Percentiles rank a stretch among this genome's conserved stretches.
These are phyloP conservation scores for Sporothrix euskadiensis DNA, from an alignment of 2,329 filamentous ascomycete species.

Conservation along the genomic window DNA sequence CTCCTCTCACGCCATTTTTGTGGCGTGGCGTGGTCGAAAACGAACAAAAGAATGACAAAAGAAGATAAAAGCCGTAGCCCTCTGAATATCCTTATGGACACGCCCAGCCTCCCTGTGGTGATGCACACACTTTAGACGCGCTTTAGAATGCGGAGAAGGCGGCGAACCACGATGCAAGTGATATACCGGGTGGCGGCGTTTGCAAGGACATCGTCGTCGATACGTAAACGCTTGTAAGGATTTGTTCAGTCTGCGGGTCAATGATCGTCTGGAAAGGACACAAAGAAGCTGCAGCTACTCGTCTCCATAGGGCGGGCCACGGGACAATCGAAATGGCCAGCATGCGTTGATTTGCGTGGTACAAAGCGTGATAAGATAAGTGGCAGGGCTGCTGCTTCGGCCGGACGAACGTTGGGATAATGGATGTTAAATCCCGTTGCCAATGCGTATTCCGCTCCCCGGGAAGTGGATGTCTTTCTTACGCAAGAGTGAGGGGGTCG, in stretches of 20 bases:
- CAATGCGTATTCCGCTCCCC: background rate
- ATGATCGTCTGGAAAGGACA: constrained; percentile 1
- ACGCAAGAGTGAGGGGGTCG: background rate
- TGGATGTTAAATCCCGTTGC: background rate
- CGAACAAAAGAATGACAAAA: constrained; percentile 12
- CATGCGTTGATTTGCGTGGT: background rate
- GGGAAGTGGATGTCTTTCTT: background rate
- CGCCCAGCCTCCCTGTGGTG: background rate
- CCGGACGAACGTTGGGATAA: background rate
- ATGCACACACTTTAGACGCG: background rate
- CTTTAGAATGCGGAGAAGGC: background rate
- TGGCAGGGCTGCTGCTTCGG: background rate
- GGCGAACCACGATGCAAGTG: constrained; percentile 3
- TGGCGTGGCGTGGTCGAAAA: background rate
- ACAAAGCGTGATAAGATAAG: background rate
- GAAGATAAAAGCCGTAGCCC: background rate
- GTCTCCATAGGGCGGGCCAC: background rate
- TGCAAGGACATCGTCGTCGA: constrained; percentile 8
- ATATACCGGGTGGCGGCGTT: background rate
- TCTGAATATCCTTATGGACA: background rate
- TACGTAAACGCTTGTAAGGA: constrained; percentile 1
- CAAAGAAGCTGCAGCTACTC: background rate
- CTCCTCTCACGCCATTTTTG: background rate
- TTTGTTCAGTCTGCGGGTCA: background rate
- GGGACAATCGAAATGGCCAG: background rate